Percentiles rank a stretch among this genome's conserved stretches.
Evolutionary conservation across 164 flowering plant species (phyloP).

Genomic region (Santalum album): DNA sequence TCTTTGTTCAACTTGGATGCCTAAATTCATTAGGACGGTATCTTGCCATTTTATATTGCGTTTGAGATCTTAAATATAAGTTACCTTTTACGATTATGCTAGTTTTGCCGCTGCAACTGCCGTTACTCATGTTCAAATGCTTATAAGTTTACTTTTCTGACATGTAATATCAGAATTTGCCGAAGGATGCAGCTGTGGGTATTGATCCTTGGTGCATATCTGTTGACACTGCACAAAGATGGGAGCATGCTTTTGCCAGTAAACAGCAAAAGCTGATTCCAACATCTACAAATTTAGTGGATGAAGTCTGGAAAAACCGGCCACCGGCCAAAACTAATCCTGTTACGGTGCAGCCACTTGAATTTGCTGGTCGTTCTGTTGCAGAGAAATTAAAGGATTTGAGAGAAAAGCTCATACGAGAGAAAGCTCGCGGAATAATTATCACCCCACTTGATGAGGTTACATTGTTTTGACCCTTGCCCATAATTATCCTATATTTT

Average conservation of each 20-base stretch:
- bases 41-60: neutral
- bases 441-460: constrained; percentile 86
- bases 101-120: neutral
- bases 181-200: constrained; percentile 61
- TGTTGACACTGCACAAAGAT: constrained; percentile 74
- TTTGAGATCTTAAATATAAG: neutral
- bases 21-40: neutral
- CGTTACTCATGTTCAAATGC: no score
- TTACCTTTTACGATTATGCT: neutral
- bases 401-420: constrained; percentile 52
- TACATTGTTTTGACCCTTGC: neutral
- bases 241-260: constrained; percentile 62
- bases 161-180: constrained; percentile 16
- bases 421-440: constrained; percentile 61
- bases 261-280: constrained; percentile 63
- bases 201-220: constrained; percentile 91
- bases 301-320: constrained; percentile 76
- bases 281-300: constrained; percentile 69
- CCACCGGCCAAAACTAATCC: constrained; percentile 58
- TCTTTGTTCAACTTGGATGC: neutral
- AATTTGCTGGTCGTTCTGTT: constrained; percentile 69
- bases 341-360: constrained; percentile 59
- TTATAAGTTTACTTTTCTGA: no score
- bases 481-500: neutral
- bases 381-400: constrained; percentile 69